Percentiles rank a stretch among this genome's conserved stretches.
phyloP scores from a whole-genome alignment of 805 yeast species.

The Zygoascus bituminiphila region DNA sequence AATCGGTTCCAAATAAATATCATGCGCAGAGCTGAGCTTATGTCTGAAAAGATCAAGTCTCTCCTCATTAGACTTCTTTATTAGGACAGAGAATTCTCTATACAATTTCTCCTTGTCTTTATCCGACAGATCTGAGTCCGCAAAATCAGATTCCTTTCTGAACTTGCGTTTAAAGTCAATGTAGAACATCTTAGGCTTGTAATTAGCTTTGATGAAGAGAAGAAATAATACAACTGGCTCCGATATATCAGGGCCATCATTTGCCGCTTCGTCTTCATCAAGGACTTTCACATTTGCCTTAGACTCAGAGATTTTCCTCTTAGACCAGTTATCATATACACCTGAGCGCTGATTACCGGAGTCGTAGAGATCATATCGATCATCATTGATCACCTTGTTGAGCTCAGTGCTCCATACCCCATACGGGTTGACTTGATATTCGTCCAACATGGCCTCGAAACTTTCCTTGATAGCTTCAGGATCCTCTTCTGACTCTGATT shows the following conservation, averaged over 20 bases:
- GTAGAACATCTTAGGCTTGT: conserved; percentile 28
- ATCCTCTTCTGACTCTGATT: conserved; percentile 17
- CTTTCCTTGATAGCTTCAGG: conserved; percentile 8
- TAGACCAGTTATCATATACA: conserved; percentile 41
- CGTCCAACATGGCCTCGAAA: conserved; percentile 33
- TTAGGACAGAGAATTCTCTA: conserved; percentile 27
- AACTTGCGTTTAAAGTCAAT: conserved; percentile 34
- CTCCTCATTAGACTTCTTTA: conserved; percentile 16
- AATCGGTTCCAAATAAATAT: conserved; percentile 2
- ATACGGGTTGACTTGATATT: conserved; percentile 34
- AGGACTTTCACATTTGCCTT: background rate
- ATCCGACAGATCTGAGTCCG: conserved; percentile 24
- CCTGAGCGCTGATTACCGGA: conserved; percentile 31
- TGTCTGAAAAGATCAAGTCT: conserved; percentile 4
- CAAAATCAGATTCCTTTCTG: conserved; percentile 24
- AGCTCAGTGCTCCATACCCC: conserved; percentile 43
- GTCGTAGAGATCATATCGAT: conserved; percentile 32
- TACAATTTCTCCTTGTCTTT: conserved; percentile 33
- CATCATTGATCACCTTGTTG: conserved; percentile 35
- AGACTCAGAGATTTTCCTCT: conserved; percentile 12
- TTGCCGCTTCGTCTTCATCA: conserved; percentile 2
- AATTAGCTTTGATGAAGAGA: conserved; percentile 23
- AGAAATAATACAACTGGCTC: conserved; percentile 23
- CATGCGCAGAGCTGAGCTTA: background rate
- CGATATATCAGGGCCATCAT: background rate